Evolutionary conservation across 2,329 filamentous ascomycete species (phyloP).

Genomic region (Diplodia scrobiculata): DNA sequence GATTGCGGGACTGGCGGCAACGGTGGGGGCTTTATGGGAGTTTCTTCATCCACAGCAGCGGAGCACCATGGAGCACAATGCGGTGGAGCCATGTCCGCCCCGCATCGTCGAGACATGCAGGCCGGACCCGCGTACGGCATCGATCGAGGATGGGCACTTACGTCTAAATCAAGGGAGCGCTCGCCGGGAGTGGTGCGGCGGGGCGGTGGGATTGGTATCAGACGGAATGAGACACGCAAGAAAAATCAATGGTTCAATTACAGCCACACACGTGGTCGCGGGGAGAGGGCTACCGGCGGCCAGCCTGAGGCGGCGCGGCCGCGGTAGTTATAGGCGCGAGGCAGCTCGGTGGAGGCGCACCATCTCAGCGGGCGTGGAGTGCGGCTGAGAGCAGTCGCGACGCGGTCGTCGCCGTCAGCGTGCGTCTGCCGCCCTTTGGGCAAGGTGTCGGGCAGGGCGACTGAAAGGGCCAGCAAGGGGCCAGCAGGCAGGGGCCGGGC

Average conservation of each 20-base stretch:
- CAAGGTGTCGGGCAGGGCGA: constrained; percentile 14
- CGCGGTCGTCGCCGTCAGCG: constrained; percentile 13
- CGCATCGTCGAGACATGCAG: background rate
- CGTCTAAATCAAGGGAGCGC: background rate
- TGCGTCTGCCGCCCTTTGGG: background rate
- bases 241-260: constrained; percentile 13
- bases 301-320: background rate
- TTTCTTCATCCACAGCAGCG: no score
- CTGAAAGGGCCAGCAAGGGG: constrained; percentile 4
- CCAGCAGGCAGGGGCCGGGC: background rate
- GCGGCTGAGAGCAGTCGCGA: constrained; percentile 13
- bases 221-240: constrained; percentile 5
- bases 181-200: background rate
- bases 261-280: constrained; percentile 25
- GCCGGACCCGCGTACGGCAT: background rate
- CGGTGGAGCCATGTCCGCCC: background rate
- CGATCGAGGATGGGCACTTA: no score
- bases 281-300: background rate
- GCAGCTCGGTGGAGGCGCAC: constrained; percentile 12
- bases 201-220: background rate
- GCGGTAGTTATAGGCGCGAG: background rate
- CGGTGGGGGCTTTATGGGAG: background rate
- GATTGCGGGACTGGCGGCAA: background rate
- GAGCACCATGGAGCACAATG: background rate
- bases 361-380: background rate